A percentile compares a stretch with the other conserved stretches of the same genome.
phyloP scores from a whole-genome alignment of 169 alveolate species.

The Plasmodium gonderi region DNA sequence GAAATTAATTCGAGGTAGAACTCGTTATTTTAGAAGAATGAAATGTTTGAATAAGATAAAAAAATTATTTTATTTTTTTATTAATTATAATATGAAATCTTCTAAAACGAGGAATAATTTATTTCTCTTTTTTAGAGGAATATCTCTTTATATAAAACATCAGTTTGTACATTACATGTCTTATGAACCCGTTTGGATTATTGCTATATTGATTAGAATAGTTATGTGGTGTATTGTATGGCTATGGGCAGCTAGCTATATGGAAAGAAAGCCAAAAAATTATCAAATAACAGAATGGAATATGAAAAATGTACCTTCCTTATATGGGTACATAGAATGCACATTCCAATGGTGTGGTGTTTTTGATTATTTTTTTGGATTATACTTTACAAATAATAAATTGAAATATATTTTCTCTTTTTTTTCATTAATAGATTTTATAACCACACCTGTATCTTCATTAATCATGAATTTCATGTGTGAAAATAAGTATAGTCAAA shows the following conservation, averaged over 20 bases:
- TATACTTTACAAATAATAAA: slow-evolving; percentile 76
- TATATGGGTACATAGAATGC: slow-evolving; percentile 81
- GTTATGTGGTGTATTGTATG: slow-evolving; percentile 84
- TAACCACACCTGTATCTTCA: slow-evolving; percentile 82
- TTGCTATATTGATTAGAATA: slow-evolving; percentile 80
- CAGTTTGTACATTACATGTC: slow-evolving; percentile 47
- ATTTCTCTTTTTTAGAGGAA: slow-evolving; percentile 34
- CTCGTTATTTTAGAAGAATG: neutral
- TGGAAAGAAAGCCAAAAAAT: slow-evolving; percentile 80
- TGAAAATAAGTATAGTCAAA: slow-evolving; percentile 42
- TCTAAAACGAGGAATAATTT: slow-evolving; percentile 21
- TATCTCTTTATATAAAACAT: slow-evolving; percentile 33
- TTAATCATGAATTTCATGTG: slow-evolving; percentile 73
- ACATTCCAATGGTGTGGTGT: slow-evolving; percentile 82
- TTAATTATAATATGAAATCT: slow-evolving; percentile 60
- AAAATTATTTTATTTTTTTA: slow-evolving; percentile 14
- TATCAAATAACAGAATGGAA: slow-evolving; percentile 79
- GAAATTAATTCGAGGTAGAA: neutral
- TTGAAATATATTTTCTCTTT: slow-evolving; percentile 80
- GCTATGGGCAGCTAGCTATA: slow-evolving; percentile 86
- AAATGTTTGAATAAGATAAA: slow-evolving; percentile 16
- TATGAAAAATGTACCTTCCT: slow-evolving; percentile 78
- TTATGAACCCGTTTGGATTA: slow-evolving; percentile 78
- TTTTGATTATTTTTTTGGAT: slow-evolving; percentile 76
- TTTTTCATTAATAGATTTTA: slow-evolving; percentile 81